phyloP scores from a whole-genome alignment of 345 rosid genomes.

The Aquilaria malaccensis region DNA sequence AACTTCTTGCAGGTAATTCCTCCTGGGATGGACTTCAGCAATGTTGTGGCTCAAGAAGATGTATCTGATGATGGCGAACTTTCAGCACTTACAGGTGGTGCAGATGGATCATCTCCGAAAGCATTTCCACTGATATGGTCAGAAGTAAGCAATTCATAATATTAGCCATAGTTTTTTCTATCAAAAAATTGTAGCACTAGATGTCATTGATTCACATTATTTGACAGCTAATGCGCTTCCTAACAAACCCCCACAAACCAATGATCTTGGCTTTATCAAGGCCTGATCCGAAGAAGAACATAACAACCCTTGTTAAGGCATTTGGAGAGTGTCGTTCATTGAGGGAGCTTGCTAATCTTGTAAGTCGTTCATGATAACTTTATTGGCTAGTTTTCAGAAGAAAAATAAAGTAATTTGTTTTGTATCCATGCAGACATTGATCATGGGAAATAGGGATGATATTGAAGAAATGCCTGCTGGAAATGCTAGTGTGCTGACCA shows the following conservation, averaged over 20 bases:
- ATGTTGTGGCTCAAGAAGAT: constrained; percentile 87
- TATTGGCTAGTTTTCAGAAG: background rate
- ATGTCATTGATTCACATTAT: constrained; percentile 6
- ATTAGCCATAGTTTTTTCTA: background rate
- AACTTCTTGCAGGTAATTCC: constrained; percentile 68
- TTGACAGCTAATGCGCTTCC: constrained; percentile 79
- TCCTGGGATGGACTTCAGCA: constrained; percentile 99
- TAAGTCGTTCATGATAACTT: constrained; percentile 18
- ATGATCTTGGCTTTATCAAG: constrained; percentile 95
- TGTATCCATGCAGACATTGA: constrained; percentile 46
- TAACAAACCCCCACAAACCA: constrained; percentile 92
- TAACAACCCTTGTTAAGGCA: constrained; percentile 88
- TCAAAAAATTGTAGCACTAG: background rate
- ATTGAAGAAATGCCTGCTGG: constrained; percentile 80
- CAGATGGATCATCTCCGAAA: constrained; percentile 83
- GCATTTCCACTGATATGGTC: constrained; percentile 87
- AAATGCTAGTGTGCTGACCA: constrained; percentile 72
- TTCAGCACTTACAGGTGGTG: constrained; percentile 40
- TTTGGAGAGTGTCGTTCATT: constrained; percentile 91
- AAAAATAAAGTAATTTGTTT: constrained; percentile 4
- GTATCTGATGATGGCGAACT: constrained; percentile 79
- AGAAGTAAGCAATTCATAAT: constrained; percentile 50
- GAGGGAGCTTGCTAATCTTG: constrained; percentile 95
- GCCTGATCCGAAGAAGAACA: constrained; percentile 95
- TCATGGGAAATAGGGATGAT: constrained; percentile 93